phyloP scores from a whole-genome alignment of 129 eudicot genomes.

The Logfia minima region DNA sequence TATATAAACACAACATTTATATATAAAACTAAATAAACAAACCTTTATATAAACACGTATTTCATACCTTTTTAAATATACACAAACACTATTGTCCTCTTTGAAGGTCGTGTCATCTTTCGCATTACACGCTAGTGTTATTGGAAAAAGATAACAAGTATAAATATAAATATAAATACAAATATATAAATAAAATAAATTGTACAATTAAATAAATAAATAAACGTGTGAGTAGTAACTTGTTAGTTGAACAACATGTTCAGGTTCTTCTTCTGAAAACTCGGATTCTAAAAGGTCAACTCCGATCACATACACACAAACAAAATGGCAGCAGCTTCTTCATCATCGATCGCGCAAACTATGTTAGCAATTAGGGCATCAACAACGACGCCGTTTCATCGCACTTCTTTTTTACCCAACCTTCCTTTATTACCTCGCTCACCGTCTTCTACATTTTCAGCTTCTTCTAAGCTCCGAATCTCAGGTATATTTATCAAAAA shows the following conservation, averaged over 20 bases:
- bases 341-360: slow-evolving; percentile 26
- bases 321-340: background rate
- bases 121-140: no score
- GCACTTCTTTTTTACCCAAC: slow-evolving; percentile 9
- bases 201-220: no score
- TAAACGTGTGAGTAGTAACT: no score
- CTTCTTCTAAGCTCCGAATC: slow-evolving; percentile 24
- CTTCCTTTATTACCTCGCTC: slow-evolving; percentile 23
- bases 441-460: slow-evolving; percentile 13
- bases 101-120: no score
- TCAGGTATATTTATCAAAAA: slow-evolving; percentile 22
- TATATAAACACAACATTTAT: no score
- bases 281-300: slow-evolving; percentile 28
- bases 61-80: no score
- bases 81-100: no score
- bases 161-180: no score
- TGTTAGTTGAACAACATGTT: background rate
- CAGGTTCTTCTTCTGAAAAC: background rate
- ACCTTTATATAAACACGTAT: no score
- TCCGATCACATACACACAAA: slow-evolving; percentile 18
- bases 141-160: no score
- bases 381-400: slow-evolving; percentile 27
- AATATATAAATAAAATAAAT: no score
- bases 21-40: no score
- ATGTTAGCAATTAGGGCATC: slow-evolving; percentile 10